These are phyloP conservation scores for Talaromyces adpressus DNA, from an alignment of 495 filamentous ascomycete genomes.

Conservation along the genomic window DNA sequence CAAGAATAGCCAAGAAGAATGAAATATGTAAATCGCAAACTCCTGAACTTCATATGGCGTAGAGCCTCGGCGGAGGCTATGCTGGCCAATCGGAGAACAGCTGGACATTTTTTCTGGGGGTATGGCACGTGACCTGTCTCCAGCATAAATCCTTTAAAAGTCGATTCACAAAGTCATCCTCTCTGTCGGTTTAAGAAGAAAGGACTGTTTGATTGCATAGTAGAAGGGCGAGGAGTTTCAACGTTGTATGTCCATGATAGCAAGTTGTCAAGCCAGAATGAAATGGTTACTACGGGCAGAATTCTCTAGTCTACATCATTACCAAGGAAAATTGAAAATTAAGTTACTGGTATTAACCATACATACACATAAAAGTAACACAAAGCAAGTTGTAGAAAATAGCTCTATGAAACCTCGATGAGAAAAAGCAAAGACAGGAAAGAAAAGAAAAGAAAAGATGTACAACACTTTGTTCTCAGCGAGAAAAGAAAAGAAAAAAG, in stretches of 20 bases:
- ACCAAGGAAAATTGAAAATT: background rate
- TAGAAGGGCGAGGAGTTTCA: too few species aligned
- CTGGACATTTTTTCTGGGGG: background rate
- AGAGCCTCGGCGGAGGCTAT: background rate
- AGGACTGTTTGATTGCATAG: too few species aligned
- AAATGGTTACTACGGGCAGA: too few species aligned
- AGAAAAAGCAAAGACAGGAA: conserved; percentile 5
- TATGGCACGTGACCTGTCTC: background rate
- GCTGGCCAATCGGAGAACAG: background rate
- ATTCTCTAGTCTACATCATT: too few species aligned
- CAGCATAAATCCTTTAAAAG: too few species aligned
- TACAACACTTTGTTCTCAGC: conserved; percentile 9
- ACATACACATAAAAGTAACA: conserved; percentile 10
- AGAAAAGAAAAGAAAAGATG: conserved; percentile 5
- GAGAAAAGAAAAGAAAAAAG: conserved; percentile 2
- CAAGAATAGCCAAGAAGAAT: background rate
- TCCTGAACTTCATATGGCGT: background rate
- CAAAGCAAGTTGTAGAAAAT: conserved; percentile 3
- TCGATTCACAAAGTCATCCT: too few species aligned
- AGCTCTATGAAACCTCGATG: conserved; percentile 8
- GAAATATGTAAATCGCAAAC: background rate
- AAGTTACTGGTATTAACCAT: conserved; percentile 9
- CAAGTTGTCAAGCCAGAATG: too few species aligned
- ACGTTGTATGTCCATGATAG: too few species aligned
- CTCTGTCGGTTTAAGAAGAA: too few species aligned